Conservation (phyloP, 129 eudicot species). For the Gnaphalium uliginosum region DNA sequence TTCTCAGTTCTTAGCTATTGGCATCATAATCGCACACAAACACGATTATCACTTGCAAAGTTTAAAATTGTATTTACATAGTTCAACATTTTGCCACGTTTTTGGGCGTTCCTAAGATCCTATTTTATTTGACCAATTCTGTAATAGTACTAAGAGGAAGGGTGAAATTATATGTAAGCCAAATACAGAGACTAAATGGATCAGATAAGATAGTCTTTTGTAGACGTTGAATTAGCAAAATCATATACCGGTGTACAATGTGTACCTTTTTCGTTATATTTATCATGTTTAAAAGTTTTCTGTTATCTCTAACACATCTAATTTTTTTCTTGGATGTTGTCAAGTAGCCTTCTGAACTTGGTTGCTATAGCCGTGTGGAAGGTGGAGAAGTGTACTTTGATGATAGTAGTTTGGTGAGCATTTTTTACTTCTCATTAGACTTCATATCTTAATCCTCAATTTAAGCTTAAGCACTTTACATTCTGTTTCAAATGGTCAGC, state of each 20-base stretch:
- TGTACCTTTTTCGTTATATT: background rate
- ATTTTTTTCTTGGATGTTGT: constrained; percentile 17
- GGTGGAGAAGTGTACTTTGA: constrained; percentile 94
- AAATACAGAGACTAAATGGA: background rate
- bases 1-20: background rate
- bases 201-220: background rate
- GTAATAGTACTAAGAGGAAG: background rate
- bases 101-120: background rate
- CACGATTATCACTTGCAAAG: no score
- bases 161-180: background rate
- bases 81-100: background rate
- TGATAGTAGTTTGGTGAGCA: constrained; percentile 94
- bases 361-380: constrained; percentile 95
- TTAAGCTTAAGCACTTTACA: constrained; percentile 16
- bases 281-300: background rate
- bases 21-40: background rate
- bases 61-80: background rate
- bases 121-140: background rate
- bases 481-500: constrained; percentile 41
- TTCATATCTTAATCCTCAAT: background rate
- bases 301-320: constrained; percentile 26
- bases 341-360: constrained; percentile 91
- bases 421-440: constrained; percentile 4
- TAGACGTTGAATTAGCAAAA: background rate
- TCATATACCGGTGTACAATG: background rate